These are phyloP conservation scores for Ganoderma multipileum DNA, from an alignment of 1,284 basidiomycete species.

Conservation along the genomic window DNA sequence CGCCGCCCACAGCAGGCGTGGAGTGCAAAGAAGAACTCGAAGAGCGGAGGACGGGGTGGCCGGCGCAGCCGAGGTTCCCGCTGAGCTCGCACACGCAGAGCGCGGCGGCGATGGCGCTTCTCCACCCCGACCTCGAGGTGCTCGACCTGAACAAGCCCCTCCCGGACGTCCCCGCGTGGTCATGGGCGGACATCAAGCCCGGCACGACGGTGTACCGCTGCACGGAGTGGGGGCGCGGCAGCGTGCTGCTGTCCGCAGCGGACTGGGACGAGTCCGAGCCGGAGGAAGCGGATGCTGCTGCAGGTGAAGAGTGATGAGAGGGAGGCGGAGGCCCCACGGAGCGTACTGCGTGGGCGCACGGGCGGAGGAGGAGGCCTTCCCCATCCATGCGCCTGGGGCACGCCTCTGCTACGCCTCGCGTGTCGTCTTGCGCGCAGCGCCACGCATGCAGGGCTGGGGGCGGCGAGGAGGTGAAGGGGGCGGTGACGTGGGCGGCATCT, in stretches of 20 bases:
- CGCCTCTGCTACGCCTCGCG: conserved; percentile 5
- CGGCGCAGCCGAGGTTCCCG: not conserved
- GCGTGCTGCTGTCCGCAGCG: not conserved
- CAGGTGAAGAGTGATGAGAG: conserved; percentile 4
- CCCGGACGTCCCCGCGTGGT: conserved; percentile 6
- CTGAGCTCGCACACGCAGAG: conserved; percentile 12
- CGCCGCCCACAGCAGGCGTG: not conserved
- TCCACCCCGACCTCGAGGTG: conserved; percentile 4
- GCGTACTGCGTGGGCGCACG: not conserved
- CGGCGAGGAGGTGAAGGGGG: conserved; percentile 1
- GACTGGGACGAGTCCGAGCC: not conserved
- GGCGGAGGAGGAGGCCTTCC: not conserved
- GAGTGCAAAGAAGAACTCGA: not conserved
- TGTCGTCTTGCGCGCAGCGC: conserved; percentile 1
- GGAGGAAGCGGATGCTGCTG: not conserved
- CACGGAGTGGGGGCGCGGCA: not conserved
- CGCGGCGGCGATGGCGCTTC: conserved; percentile 2
- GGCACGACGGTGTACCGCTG: not conserved
- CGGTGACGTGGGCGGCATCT: not conserved
- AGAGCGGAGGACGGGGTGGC: not conserved
- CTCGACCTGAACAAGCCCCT: conserved; percentile 17
- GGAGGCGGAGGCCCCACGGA: not conserved
- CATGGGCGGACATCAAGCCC: conserved; percentile 3
- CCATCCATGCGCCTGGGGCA: not conserved
- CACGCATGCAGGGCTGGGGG: not conserved